Evolutionary conservation across 2,329 filamentous ascomycete genomes (phyloP), one percentile per base, ranked within the genome.

Genomic region (Calycina herbarum): DNA sequence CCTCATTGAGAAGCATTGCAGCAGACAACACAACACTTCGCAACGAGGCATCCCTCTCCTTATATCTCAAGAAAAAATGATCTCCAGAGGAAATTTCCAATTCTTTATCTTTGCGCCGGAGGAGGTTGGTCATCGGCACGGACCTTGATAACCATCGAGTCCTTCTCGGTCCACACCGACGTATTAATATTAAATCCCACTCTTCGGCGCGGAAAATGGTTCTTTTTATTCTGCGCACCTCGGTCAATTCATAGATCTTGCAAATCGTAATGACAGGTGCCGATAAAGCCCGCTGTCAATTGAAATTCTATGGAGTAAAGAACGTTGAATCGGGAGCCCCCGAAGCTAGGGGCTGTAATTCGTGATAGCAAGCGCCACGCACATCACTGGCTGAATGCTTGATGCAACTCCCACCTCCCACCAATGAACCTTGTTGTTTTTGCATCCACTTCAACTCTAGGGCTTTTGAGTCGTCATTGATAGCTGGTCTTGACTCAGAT

Each of bases 141-240:
- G 42, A 20, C 17, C 6, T 24, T 24, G 45, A 24, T 24, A 20
- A 51, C n/a, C 45, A 51, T n/a, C 20, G 8, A 27, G 2, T 27
- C 8, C 6, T 64, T 33, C 59, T 20, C 42, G 40, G 58, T 59
- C 57, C 31, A 17, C 35, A 33, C 57, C 57, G 57, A 58, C 2
- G 20, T 20, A 20, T 20, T 20, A 20, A 17, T 24, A 13, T 58
- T 15, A 15, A 45, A 60, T 60, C 58, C 35, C 58, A 60, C 58
- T 60, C 24, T 60, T 60, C 35, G n/a, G 10, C 27, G 29, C 11
- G 57, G 35, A 11, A 11, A 40, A 13, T 40, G 35, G 11, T 40
- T 40, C 35, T 40, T 40, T 40, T 40, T 40, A 17, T 45, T 20
- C 42, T 45, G 15, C 42, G 6, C 42, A 20, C 42, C 42, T 10